Evolutionary conservation across 176 grass and related monocot species (phyloP).

Genomic region (Eragrostis curvula): DNA sequence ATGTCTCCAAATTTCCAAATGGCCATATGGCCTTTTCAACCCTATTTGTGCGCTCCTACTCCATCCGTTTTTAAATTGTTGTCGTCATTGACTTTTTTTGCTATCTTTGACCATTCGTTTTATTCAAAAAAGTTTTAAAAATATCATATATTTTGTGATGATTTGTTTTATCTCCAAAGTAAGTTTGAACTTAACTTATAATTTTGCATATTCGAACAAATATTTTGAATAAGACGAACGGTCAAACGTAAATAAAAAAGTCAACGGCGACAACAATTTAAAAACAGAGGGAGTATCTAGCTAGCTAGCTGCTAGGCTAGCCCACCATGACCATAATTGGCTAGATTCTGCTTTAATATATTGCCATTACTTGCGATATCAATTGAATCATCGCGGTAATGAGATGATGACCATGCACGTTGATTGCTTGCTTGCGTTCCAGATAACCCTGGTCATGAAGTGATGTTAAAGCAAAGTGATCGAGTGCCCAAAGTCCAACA

Average conservation of each 20-base stretch:
- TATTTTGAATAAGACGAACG: too few relatives aligned
- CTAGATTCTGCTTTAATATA: constrained; percentile 2
- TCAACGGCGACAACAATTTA: too few relatives aligned
- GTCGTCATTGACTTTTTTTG: too few relatives aligned
- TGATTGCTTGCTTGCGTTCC: constrained; percentile 42
- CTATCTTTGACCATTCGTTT: too few relatives aligned
- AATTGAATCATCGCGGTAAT: neutral
- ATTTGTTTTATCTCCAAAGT: too few relatives aligned
- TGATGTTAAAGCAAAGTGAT: constrained; percentile 55
- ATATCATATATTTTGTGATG: too few relatives aligned
- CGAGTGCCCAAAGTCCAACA: constrained; percentile 34
- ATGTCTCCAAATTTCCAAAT: constrained; percentile 12
- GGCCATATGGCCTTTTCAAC: neutral
- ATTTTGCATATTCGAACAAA: too few relatives aligned
- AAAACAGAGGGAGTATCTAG: too few relatives aligned
- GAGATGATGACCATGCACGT: neutral
- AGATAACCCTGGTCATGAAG: constrained; percentile 44
- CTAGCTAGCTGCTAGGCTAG: neutral
- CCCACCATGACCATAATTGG: constrained; percentile 35
- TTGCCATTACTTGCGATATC: neutral
- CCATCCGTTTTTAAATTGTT: too few relatives aligned
- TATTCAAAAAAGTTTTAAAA: too few relatives aligned
- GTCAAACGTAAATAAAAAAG: too few relatives aligned
- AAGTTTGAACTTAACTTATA: too few relatives aligned
- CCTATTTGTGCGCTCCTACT: neutral